Evolutionary conservation across 352 stramenopile genomes (phyloP), one percentile per base, ranked within the genome.

Genomic region (Phytophthora hybrid): DNA sequence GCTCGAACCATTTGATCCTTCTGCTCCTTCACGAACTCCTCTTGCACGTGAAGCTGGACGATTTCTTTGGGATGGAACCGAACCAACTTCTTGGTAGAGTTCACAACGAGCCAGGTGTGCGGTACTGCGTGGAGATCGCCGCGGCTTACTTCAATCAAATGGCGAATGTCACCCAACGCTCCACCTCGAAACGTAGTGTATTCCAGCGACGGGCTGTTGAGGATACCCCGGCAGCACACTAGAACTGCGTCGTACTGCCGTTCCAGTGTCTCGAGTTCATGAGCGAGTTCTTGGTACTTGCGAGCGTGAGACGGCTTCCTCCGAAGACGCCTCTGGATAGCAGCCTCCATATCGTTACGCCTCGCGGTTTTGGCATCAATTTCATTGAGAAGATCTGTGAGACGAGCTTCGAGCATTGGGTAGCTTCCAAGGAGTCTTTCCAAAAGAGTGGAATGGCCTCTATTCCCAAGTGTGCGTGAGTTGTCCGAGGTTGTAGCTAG

Each of bases 11-110:
- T 46, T 46, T 80, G 69, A 0, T 59, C 21, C 44, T 85, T 83
- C 41, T 70, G 71, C 56, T 88, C 61, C 23, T 56, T 64, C 5
- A 82, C 23, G 29, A 80, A 71, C 7, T 81, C 74, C 64, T 83
- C 59, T 14, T 76, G 64, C 1, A 85, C 10, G 16, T 83, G 79
- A 1, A 88, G 69, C 53, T 76, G 67, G 23, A 81, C 56, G 9
- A 87, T 77, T 59, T 78, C 73, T 16, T 74, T 77, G 3, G 80
- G 67, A 23, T 85, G 78, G 31, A 81, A 88, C 0, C 82, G 78
- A 37, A 88, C 74, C 14, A 84, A 4, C 10, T 77, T 74, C 59
- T 80, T 83, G 0, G 72, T 90, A 5, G 82, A 85, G 29, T 83
- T 87, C 6, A 90, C 74, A 18, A 85, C 52, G 11, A 87, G 63